Conservation (phyloP, 768 basidiomycete species). For the Lentinula boryana region DNA sequence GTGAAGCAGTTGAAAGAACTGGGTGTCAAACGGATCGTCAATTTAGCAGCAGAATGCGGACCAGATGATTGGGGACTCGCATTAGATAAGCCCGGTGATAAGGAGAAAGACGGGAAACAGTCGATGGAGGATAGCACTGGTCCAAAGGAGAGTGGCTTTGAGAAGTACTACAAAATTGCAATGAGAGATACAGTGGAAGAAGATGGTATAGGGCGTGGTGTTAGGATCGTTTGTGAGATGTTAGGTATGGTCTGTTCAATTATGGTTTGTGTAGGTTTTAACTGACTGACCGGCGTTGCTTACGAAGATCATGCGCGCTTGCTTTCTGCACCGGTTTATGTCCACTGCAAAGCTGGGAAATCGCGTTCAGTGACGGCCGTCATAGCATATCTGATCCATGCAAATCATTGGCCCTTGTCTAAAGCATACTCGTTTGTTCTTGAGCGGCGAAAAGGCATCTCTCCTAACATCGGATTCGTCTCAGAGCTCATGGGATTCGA, state of each 20-base stretch:
- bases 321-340: slow-evolving; percentile 85
- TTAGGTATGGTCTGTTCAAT: slow-evolving; percentile 55
- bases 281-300: not conserved
- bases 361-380: slow-evolving; percentile 95
- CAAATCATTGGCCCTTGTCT: slow-evolving; percentile 94
- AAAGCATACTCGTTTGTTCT: slow-evolving; percentile 89
- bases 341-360: slow-evolving; percentile 96
- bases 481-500: slow-evolving; percentile 97
- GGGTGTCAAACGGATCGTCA: slow-evolving; percentile 84
- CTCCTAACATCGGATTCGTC: slow-evolving; percentile 96
- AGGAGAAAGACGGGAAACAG: not conserved
- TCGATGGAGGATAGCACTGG: slow-evolving; percentile 24
- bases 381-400: slow-evolving; percentile 95
- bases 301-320: slow-evolving; percentile 81
- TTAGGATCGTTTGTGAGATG: slow-evolving; percentile 80
- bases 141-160: slow-evolving; percentile 50
- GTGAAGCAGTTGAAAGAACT: slow-evolving; percentile 65
- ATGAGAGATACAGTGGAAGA: slow-evolving; percentile 97
- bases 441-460: slow-evolving; percentile 90
- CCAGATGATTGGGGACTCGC: slow-evolving; percentile 39
- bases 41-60: slow-evolving; percentile 89
- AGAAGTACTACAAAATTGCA: slow-evolving; percentile 79
- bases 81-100: not conserved
- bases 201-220: slow-evolving; percentile 74
- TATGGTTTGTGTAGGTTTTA: not conserved